A percentile compares a stretch with the other conserved stretches of the same genome.
Evolutionary conservation across 805 yeast species (phyloP).

Genomic region (Ogataea corticis): DNA sequence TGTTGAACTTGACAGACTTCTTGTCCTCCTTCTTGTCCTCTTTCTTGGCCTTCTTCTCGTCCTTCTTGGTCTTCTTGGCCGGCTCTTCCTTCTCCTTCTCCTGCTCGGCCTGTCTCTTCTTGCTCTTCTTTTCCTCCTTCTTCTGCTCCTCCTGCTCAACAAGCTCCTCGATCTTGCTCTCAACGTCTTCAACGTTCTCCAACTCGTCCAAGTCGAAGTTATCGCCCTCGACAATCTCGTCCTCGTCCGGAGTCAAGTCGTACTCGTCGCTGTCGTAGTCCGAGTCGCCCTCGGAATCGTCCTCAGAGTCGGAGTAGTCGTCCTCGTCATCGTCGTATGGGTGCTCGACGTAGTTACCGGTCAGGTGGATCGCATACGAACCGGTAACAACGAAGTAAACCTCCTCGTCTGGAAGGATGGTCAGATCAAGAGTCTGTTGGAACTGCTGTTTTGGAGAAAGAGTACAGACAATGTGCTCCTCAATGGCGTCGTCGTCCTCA

Average conservation of each 20-base stretch:
- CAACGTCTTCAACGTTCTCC: constrained; percentile 70
- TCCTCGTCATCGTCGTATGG: constrained; percentile 76
- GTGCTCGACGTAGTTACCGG: constrained; percentile 96
- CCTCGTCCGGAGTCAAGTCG: constrained; percentile 77
- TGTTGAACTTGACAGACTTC: constrained; percentile 85
- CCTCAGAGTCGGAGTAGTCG: constrained; percentile 50
- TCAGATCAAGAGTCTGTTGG: constrained; percentile 90
- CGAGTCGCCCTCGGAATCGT: constrained; percentile 45
- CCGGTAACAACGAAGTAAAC: constrained; percentile 94
- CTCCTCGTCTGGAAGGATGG: constrained; percentile 91
- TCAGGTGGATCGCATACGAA: constrained; percentile 86
- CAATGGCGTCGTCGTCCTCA: constrained; percentile 71
- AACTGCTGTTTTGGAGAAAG: constrained; percentile 79
- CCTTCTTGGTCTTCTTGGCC: constrained; percentile 25
- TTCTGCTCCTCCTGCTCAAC: constrained; percentile 53
- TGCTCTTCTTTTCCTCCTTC: constrained; percentile 35
- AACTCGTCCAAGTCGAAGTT: constrained; percentile 60
- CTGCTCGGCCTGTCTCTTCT: constrained; percentile 30
- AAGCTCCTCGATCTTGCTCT: constrained; percentile 72
- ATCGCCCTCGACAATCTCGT: constrained; percentile 54
- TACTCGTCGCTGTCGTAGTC: constrained; percentile 54
- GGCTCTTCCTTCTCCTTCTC: constrained; percentile 35
- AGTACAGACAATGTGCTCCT: constrained; percentile 85
- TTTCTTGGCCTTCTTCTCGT: constrained; percentile 29
- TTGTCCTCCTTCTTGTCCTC: constrained; percentile 37